Evolutionary conservation across 2,329 filamentous ascomycete species (phyloP).

Genomic region (Fusarium torreyae): DNA sequence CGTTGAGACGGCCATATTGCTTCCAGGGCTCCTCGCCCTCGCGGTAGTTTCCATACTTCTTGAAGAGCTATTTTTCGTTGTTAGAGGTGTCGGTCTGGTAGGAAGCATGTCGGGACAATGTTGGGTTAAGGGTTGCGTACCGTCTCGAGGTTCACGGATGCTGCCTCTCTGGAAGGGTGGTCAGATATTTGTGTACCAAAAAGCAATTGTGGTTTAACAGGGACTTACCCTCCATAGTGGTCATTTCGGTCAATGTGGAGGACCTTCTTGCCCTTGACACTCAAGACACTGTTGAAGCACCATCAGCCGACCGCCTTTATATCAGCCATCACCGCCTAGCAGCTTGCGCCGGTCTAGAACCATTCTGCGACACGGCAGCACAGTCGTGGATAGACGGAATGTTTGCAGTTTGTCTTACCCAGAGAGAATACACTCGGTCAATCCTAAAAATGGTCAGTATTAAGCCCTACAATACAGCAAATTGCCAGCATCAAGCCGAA

Average conservation of each 20-base stretch:
- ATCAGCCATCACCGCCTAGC: constrained; percentile 35
- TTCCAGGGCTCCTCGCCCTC: constrained; percentile 94
- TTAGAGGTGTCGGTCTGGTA: constrained; percentile 44
- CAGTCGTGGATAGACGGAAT: not conserved
- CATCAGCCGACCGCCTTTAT: constrained; percentile 47
- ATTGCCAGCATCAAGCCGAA: constrained; percentile 22
- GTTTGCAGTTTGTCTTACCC: constrained; percentile 72
- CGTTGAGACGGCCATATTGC: constrained; percentile 95
- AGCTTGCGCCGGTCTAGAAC: constrained; percentile 21
- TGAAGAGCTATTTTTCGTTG: constrained; percentile 80
- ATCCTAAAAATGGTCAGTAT: constrained; percentile 69
- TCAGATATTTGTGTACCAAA: constrained; percentile 39
- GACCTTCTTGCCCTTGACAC: constrained; percentile 99
- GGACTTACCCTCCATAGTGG: constrained; percentile 93
- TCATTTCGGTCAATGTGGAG: constrained; percentile 99
- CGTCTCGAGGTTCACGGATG: constrained; percentile 95
- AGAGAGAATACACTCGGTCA: constrained; percentile 99
- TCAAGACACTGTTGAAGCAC: constrained; percentile 76
- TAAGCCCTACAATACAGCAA: constrained; percentile 11
- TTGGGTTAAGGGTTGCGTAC: constrained; percentile 64
- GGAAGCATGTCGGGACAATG: constrained; percentile 31
- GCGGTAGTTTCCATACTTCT: constrained; percentile 90
- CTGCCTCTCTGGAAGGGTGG: constrained; percentile 77
- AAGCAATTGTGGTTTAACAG: not conserved
- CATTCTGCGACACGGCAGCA: constrained; percentile 14